Conservation (phyloP, 768 basidiomycete genomes). For the Naganishia vaughanmartiniae region DNA sequence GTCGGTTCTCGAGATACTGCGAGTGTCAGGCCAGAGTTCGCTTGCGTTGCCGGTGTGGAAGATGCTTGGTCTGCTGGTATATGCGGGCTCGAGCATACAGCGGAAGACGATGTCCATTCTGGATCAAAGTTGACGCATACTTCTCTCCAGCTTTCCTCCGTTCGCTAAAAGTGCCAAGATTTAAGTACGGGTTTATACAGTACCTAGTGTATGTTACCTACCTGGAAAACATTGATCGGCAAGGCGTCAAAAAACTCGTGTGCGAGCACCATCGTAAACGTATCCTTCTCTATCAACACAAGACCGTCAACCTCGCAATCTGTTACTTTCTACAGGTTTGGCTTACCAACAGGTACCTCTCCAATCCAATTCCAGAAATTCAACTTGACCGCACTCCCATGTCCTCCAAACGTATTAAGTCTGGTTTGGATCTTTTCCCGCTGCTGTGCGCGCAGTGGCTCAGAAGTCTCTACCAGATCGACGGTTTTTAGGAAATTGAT, state of each 20-base stretch:
- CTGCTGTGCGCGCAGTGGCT: conserved; percentile 66
- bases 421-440: conserved; percentile 55
- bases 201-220: conserved; percentile 48
- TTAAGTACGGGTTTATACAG: background rate
- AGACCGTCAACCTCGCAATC: background rate
- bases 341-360: conserved; percentile 59
- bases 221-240: conserved; percentile 85
- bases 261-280: conserved; percentile 81
- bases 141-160: conserved; percentile 77
- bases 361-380: conserved; percentile 74
- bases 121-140: conserved; percentile 63
- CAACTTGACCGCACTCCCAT: conserved; percentile 47
- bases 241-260: conserved; percentile 98
- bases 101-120: conserved; percentile 47
- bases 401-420: conserved; percentile 31
- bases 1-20: conserved; percentile 66
- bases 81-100: background rate
- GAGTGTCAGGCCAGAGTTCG: conserved; percentile 58
- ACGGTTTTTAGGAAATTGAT: conserved; percentile 56
- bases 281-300: conserved; percentile 41
- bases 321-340: background rate
- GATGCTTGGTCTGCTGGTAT: conserved; percentile 3
- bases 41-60: conserved; percentile 32
- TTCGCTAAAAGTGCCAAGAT: conserved; percentile 60
- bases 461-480: conserved; percentile 78